These are phyloP conservation scores for Suillus occidentalis DNA, from an alignment of 768 basidiomycete species.

Conservation along the genomic window DNA sequence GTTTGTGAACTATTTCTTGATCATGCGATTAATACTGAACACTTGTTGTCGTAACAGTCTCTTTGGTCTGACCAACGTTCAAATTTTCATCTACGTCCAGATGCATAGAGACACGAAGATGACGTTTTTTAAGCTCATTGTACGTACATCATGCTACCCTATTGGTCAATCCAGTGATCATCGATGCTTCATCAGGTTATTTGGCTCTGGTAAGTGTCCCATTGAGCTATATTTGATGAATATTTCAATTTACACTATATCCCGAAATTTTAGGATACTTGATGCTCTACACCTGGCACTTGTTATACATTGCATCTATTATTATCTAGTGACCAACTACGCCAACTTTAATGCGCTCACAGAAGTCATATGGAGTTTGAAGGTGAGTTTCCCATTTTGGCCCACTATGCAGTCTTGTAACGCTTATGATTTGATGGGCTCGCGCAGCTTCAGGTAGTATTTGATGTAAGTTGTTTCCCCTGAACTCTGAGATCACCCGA, in stretches of 20 bases:
- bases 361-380: not conserved
- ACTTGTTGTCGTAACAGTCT: not conserved
- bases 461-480: not conserved
- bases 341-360: not conserved
- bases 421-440: not conserved
- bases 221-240: not conserved
- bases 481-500: not conserved
- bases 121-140: not conserved
- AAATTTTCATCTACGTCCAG: not conserved
- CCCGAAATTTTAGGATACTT: not conserved
- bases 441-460: not conserved
- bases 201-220: not conserved
- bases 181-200: not conserved
- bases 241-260: not conserved
- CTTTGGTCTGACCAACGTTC: not conserved
- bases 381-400: not conserved
- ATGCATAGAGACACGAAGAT: not conserved
- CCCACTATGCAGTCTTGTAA: not conserved
- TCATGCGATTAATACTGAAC: not conserved
- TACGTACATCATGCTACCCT: not conserved
- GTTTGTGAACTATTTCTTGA: no score
- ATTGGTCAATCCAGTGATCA: not conserved
- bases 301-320: not conserved
- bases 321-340: not conserved
- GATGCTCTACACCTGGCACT: not conserved